Evolutionary conservation across 1,284 basidiomycete genomes (phyloP), one percentile per base, ranked within the genome.

Genomic region (Pulveroboletus sp.): DNA sequence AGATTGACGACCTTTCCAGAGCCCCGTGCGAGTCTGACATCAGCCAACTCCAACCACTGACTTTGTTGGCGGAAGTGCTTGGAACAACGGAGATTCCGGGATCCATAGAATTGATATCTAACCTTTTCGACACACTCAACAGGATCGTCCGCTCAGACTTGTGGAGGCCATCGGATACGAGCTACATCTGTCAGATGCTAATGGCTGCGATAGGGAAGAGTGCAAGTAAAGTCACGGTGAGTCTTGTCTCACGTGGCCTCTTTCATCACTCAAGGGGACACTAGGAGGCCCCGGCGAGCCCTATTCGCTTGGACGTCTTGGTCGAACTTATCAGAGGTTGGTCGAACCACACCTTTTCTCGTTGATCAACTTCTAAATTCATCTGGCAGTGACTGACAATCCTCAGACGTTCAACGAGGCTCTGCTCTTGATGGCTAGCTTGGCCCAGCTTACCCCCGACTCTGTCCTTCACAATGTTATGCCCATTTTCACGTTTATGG

Each of bases 401-500:
- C 95, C 96, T 2, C 94, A 98, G 70, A 96, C 93, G 0, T 96
- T 96, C 75, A 89, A 98, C 64, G 92, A 96, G 70, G 94, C 95
- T 0, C 78, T 99, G 4, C 78, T 98, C n/a, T 81, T 98, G 28
- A 89, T 98, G 72, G 88, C 94, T 4, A 89, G 82, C 60, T 77
- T 99, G 49, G 92, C 94, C 2, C 83, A 86, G 31, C 78, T 98
- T 43, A 87, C 90, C 1, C 95, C 96, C 0, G 94, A 96, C 57
- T 89, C 92, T 10, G 93, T 97, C 17, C 79, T 98, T 29, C 94
- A 94, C 71, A 95, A 97, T 66, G 84, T 98, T 58, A 98, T 99
- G 94, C 96, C 97, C 8, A 90, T 99, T 56, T 98, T 99, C 77
- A 98, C 96, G 0, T 99, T 98, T 77, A 98, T 99, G 89, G 96